phyloP scores from a whole-genome alignment of 495 filamentous ascomycete species.

The Daldinia caldariorum region DNA sequence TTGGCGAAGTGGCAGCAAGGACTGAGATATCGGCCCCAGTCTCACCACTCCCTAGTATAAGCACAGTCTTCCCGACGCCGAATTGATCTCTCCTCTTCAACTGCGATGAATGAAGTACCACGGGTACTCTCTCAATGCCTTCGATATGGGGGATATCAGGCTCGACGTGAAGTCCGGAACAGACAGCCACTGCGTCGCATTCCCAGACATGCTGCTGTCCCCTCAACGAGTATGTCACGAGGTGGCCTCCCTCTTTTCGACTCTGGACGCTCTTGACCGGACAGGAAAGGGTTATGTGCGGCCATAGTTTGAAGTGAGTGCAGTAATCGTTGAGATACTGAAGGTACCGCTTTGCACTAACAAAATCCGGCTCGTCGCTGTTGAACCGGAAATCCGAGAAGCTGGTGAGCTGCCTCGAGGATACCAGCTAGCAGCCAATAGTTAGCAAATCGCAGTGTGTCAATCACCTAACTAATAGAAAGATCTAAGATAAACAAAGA shows the following conservation, averaged over 20 bases:
- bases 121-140: slow-evolving; percentile 49
- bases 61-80: slow-evolving; percentile 45
- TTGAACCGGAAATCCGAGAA: slow-evolving; percentile 50
- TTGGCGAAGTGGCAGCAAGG: slow-evolving; percentile 52
- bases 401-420: slow-evolving; percentile 49
- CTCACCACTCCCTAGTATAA: slow-evolving; percentile 54
- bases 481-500: neutral
- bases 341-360: slow-evolving; percentile 42
- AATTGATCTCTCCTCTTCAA: slow-evolving; percentile 51
- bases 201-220: slow-evolving; percentile 39
- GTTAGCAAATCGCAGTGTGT: slow-evolving; percentile 8
- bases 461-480: no score
- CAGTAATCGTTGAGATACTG: slow-evolving; percentile 53
- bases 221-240: slow-evolving; percentile 29
- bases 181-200: slow-evolving; percentile 53
- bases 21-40: slow-evolving; percentile 53
- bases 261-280: slow-evolving; percentile 32
- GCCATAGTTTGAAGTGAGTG: slow-evolving; percentile 52
- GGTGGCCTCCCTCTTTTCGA: slow-evolving; percentile 34
- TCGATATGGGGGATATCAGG: slow-evolving; percentile 50
- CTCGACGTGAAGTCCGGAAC: slow-evolving; percentile 51
- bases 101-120: slow-evolving; percentile 52
- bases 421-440: slow-evolving; percentile 44
- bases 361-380: slow-evolving; percentile 44
- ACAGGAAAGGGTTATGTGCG: slow-evolving; percentile 51